Base-by-base conservation (phyloP, 1,284 basidiomycete species). In the Ustilago xerochloae region DNA sequence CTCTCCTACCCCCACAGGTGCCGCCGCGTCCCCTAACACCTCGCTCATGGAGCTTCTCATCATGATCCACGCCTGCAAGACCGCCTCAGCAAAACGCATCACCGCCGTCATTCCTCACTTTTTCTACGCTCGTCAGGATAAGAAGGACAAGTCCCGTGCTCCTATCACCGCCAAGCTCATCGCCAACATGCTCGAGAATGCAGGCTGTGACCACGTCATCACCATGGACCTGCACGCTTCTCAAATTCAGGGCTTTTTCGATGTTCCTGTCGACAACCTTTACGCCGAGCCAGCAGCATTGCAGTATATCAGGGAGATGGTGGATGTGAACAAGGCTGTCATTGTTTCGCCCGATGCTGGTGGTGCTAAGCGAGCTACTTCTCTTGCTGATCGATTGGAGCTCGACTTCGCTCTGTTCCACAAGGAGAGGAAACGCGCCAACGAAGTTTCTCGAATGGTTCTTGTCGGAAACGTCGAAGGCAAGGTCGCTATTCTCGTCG, bases 361-460 rank as follows among this genome's bases (percentile, higher is more conserved):
- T 65, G 97, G 97, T 54, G 97, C 97, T 46, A 99, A 99, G 88
- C 89, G 97, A 80, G 97, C 96, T 20, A 98, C 97, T 12, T 94
- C 94, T 30, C 95, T 99, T 77, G 97, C 97, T 16, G 97, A 98
- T 86, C 90, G 94, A 50, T 88, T 99, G 63, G 94, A 96, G 51
- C 92, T 98, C 77, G 97, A 99, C 84, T 99, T 99, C 87, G 97
- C 97, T 30, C 88, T 99, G 61, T 99, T 99, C 89, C 97, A 99
- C 90, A 99, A 99, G 86, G 97, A 99, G 86, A 91, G 97, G 65
- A 99, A 98, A 87, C 98, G 97, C 88, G 97, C 96, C 38, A 99
- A 98, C 86, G 94, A 98, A 82, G 96, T 99, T 20, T 97, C 95
- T 53, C 91, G 97, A 63, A 99, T 99, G 97, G 91, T 99, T 48